Evolutionary conservation across 2,329 filamentous ascomycete genomes (phyloP).

Genomic region (Ascochyta pisi): DNA sequence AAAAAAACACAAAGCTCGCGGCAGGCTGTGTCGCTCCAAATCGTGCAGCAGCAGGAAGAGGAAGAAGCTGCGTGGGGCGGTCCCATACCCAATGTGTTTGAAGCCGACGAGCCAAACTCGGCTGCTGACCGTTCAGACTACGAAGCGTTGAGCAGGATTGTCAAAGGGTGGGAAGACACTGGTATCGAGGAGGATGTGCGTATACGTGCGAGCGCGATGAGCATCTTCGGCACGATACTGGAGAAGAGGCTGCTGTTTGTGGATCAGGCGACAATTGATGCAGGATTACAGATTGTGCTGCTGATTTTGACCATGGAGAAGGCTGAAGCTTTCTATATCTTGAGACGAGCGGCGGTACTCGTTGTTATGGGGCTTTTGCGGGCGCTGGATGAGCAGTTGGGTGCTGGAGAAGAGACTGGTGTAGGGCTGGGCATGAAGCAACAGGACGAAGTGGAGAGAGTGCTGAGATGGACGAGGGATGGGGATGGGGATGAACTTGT

Average conservation of each 20-base stretch:
- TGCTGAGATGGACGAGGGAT: constrained; percentile 67
- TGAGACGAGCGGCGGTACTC: constrained; percentile 71
- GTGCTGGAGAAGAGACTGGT: constrained; percentile 33
- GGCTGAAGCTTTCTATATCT: constrained; percentile 66
- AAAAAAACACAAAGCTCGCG: constrained; percentile 66
- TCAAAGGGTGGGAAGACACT: constrained; percentile 72
- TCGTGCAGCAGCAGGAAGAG: constrained; percentile 57
- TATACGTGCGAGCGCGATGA: constrained; percentile 72
- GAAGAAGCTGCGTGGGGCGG: constrained; percentile 64
- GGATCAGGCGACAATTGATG: constrained; percentile 48
- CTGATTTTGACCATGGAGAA: constrained; percentile 69
- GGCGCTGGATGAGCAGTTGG: constrained; percentile 62
- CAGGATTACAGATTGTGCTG: constrained; percentile 68
- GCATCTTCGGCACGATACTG: constrained; percentile 66
- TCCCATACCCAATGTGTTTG: constrained; percentile 49
- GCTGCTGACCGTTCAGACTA: constrained; percentile 46
- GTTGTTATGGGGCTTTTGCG: constrained; percentile 67
- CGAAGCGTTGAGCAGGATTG: constrained; percentile 63
- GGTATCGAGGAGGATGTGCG: constrained; percentile 71
- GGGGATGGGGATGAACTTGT: constrained; percentile 75
- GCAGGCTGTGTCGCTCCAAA: constrained; percentile 58
- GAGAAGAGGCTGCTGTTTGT: constrained; percentile 60
- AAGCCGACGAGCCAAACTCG: constrained; percentile 33
- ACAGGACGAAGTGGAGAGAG: constrained; percentile 66
- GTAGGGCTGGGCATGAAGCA: constrained; percentile 64